Conservation (phyloP, 495 filamentous ascomycete species). For the Daldinia caldariorum region DNA sequence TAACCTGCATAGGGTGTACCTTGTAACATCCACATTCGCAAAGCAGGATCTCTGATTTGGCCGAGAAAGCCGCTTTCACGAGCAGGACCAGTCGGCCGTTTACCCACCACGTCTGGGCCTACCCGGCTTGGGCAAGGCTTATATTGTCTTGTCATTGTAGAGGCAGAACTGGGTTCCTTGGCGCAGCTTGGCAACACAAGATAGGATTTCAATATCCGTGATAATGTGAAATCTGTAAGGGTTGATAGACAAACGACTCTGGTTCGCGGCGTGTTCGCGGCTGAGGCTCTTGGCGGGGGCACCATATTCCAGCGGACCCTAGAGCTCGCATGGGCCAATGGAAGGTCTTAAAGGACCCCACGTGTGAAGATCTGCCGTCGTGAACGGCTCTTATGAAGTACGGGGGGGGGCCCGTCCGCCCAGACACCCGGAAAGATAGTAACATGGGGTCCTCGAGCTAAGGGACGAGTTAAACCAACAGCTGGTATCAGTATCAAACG, state of each 20-base stretch:
- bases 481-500: constrained; percentile 11
- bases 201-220: constrained; percentile 39
- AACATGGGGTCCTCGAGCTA: constrained; percentile 11
- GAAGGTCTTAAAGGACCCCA: constrained; percentile 19
- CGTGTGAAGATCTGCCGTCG: constrained; percentile 33
- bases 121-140: constrained; percentile 27
- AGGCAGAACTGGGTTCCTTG: constrained; percentile 38
- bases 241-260: constrained; percentile 10
- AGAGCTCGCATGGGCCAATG: constrained; percentile 22
- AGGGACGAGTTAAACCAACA: constrained; percentile 18
- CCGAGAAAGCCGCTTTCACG: constrained; percentile 24
- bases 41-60: constrained; percentile 23
- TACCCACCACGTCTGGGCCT: constrained; percentile 22
- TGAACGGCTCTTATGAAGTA: constrained; percentile 34
- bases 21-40: constrained; percentile 18
- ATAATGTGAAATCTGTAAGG: constrained; percentile 18
- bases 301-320: constrained; percentile 8
- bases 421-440: constrained; percentile 33
- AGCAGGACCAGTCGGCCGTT: constrained; percentile 19
- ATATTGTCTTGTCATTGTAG: constrained; percentile 14
- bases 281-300: constrained; percentile 43
- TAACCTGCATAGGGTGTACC: constrained; percentile 5
- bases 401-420: constrained; percentile 18
- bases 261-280: constrained; percentile 36
- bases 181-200: constrained; percentile 32